phyloP scores from a whole-genome alignment of 345 rosid genomes.

The Aurinia saxatilis region DNA sequence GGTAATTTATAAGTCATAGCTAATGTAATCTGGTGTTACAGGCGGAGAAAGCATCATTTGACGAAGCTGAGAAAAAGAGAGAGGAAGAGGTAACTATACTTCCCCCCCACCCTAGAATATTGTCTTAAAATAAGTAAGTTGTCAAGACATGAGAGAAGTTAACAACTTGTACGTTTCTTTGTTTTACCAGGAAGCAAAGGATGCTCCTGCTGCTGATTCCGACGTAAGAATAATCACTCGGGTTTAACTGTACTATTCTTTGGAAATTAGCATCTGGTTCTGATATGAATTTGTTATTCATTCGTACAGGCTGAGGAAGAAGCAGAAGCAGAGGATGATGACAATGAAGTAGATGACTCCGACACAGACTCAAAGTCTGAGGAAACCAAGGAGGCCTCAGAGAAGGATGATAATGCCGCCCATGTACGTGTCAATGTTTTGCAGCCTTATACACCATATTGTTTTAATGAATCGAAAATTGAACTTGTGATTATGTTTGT shows the following conservation, averaged over 20 bases:
- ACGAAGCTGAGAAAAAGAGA: constrained; percentile 76
- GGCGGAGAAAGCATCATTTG: constrained; percentile 98
- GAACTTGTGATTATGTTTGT: not conserved
- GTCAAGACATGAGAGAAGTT: not conserved
- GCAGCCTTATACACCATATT: not conserved
- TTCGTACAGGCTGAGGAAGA: constrained; percentile 62
- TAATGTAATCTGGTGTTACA: constrained; percentile 30
- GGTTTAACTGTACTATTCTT: not conserved
- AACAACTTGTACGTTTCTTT: not conserved
- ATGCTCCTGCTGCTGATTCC: constrained; percentile 47
- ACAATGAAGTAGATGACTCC: constrained; percentile 36
- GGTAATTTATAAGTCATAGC: too few species aligned
- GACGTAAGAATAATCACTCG: constrained; percentile 56
- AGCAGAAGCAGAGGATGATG: constrained; percentile 44
- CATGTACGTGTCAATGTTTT: constrained; percentile 21
- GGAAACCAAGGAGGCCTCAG: constrained; percentile 26
- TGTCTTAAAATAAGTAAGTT: not conserved
- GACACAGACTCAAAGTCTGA: constrained; percentile 43
- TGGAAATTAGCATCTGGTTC: not conserved
- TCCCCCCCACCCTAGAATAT: not conserved
- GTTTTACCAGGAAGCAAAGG: constrained; percentile 57
- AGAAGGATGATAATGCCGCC: constrained; percentile 33
- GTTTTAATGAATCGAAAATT: too few species aligned
- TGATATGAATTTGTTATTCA: not conserved
- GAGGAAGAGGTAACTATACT: constrained; percentile 85